phyloP scores from a whole-genome alignment of 768 basidiomycete genomes.

The Sporobolomyces phaffii region DNA sequence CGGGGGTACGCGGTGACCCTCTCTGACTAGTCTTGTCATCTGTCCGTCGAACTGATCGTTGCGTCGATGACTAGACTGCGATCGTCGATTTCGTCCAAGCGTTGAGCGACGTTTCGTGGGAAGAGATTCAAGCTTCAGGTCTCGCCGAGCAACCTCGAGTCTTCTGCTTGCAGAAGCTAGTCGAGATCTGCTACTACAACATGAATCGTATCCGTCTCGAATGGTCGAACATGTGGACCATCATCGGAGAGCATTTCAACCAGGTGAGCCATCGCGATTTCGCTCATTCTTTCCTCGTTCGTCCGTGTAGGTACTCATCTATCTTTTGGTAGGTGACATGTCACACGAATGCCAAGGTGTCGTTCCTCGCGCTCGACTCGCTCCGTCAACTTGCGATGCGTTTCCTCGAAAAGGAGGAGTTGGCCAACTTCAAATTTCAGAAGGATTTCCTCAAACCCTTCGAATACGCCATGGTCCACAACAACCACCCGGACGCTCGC shows the following conservation, averaged over 20 bases:
- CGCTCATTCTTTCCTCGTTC: background rate
- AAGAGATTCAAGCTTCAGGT: constrained; percentile 96
- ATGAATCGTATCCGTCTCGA: constrained; percentile 97
- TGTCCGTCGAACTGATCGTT: background rate
- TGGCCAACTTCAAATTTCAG: constrained; percentile 97
- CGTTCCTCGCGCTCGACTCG: constrained; percentile 93
- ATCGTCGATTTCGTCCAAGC: constrained; percentile 97
- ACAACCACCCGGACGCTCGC: constrained; percentile 87
- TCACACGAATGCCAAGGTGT: constrained; percentile 93
- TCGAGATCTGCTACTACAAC: constrained; percentile 99
- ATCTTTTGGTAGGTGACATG: constrained; percentile 73
- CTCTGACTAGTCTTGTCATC: background rate
- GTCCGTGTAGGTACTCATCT: no score
- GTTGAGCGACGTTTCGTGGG: constrained; percentile 94
- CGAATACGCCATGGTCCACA: constrained; percentile 95
- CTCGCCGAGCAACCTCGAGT: constrained; percentile 86
- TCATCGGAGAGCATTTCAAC: constrained; percentile 96
- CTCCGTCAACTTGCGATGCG: constrained; percentile 95
- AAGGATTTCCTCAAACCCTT: constrained; percentile 98
- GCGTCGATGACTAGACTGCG: constrained; percentile 59
- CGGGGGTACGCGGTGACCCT: constrained; percentile 58
- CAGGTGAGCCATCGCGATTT: constrained; percentile 59
- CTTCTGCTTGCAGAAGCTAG: constrained; percentile 94
- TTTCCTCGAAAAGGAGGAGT: constrained; percentile 95
- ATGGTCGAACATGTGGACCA: constrained; percentile 97